These are phyloP conservation scores for Hypericum perforatum DNA, from an alignment of 345 rosid genomes.

Conservation along the genomic window DNA sequence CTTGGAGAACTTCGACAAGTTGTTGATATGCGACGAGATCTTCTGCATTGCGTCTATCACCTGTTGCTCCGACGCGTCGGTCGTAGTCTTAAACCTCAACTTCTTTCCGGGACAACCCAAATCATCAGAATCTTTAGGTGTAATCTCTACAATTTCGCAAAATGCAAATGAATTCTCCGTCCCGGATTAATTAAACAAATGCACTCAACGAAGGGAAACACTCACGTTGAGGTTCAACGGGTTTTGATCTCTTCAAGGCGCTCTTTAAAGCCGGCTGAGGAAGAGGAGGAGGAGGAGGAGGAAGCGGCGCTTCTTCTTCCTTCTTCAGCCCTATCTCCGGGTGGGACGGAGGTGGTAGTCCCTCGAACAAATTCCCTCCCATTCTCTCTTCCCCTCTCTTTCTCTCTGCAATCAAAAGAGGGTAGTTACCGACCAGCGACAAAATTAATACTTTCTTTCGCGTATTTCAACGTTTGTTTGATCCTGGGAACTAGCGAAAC, in stretches of 20 bases:
- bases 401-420: too few relatives aligned
- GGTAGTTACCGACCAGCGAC: too few relatives aligned
- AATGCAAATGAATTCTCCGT: constrained; percentile 6
- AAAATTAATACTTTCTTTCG: too few relatives aligned
- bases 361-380: too few relatives aligned
- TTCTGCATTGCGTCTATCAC: constrained; percentile 86
- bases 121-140: constrained; percentile 22
- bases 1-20: constrained; percentile 62
- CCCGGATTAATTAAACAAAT: not conserved
- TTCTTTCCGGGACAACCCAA: constrained; percentile 19
- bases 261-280: constrained; percentile 62
- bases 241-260: constrained; percentile 66
- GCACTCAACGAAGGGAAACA: not conserved
- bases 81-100: constrained; percentile 79
- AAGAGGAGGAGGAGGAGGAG: constrained; percentile 24
- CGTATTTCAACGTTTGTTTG: too few relatives aligned
- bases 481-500: too few relatives aligned
- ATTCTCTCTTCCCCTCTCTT: too few relatives aligned
- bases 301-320: not conserved
- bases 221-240: constrained; percentile 8
- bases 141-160: constrained; percentile 1
- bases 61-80: constrained; percentile 79
- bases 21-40: constrained; percentile 80
- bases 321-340: too few relatives aligned
- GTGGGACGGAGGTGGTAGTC: too few relatives aligned